Evolutionary conservation across 2,329 filamentous ascomycete species (phyloP), one percentile per base, ranked within the genome.

Genomic region (Biscogniauxia mediterranea): DNA sequence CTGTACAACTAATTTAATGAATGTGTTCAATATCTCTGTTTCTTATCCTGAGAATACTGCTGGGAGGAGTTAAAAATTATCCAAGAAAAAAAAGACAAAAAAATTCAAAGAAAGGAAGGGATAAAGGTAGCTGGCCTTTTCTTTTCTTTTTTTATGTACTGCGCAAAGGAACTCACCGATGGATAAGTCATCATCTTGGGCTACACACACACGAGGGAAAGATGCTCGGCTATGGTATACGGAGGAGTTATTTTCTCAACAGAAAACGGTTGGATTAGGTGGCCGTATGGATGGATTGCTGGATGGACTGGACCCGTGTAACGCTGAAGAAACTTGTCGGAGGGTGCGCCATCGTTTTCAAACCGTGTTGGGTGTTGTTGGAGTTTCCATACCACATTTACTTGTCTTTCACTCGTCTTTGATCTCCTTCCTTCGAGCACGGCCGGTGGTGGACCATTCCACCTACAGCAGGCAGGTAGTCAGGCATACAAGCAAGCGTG

Each of bases 391-490:
- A 46, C 38, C 38, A 46, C 38, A 46, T 46, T 46, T 46, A 46
- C 38, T 46, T 46, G 38, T n/a, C 38, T 46, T 46, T 46, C 38
- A 46, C 7, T 46, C 17, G 38, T 46, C 38, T 46, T 46, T 46
- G 38, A 46, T 46, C 38, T n/a, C 38, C 38, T 46, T 46, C 38
- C 13, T 32, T 46, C 38, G 38, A 46, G 13, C 38, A 46, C 38
- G 38, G 38, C 38, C 17, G 38, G 11, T 17, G 38, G 38, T 46
- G 38, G 38, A 25, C 23, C 50, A 52, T 65, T 32, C 59, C 60
- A 62, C 55, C 61, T 60, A 62, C 54, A 65, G 56, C 54, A 65
- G 46, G 57, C 55, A 32, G 28, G 28, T 32, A 32, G 28, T 32
- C 28, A 32, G 28, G 28, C 28, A 32, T 32, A 1, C 28, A 32